phyloP scores from a whole-genome alignment of 2,329 filamentous ascomycete species.

The Ophiostoma himal-ulmi region DNA sequence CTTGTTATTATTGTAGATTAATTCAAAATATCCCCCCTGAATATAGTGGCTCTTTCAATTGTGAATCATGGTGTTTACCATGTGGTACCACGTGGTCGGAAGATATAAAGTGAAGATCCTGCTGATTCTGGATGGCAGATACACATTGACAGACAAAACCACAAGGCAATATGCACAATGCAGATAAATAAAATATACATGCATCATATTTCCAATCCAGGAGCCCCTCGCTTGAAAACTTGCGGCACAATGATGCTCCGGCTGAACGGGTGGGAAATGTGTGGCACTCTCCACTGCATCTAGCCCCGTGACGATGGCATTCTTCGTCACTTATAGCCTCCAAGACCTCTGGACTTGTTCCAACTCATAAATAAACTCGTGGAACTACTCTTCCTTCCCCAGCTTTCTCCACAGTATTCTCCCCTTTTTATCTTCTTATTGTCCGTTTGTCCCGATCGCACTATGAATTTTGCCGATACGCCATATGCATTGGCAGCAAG shows the following conservation, averaged over 20 bases:
- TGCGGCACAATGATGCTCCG: not conserved
- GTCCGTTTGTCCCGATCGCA: not conserved
- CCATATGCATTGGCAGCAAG: not conserved
- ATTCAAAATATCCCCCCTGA: too few species aligned
- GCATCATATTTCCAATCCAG: not conserved
- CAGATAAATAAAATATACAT: not conserved
- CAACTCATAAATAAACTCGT: not conserved
- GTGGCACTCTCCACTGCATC: constrained; percentile 1
- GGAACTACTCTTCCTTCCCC: not conserved
- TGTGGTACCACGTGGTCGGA: too few species aligned
- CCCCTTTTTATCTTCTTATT: not conserved
- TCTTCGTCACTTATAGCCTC: not conserved
- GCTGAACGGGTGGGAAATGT: not conserved
- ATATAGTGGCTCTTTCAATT: too few species aligned
- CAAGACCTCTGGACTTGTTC: not conserved
- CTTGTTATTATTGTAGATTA: not conserved
- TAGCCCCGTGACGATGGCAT: not conserved
- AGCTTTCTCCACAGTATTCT: constrained; percentile 2
- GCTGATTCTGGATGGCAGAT: too few species aligned
- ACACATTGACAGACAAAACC: too few species aligned
- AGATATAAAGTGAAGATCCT: too few species aligned
- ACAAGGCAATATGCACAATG: not conserved
- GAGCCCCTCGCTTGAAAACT: not conserved
- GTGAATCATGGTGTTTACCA: too few species aligned
- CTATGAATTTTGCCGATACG: constrained; percentile 1